Percentiles rank a stretch among this genome's conserved stretches.
Conservation (phyloP, 1,284 basidiomycete genomes). For the Trichosporon sp. region DNA sequence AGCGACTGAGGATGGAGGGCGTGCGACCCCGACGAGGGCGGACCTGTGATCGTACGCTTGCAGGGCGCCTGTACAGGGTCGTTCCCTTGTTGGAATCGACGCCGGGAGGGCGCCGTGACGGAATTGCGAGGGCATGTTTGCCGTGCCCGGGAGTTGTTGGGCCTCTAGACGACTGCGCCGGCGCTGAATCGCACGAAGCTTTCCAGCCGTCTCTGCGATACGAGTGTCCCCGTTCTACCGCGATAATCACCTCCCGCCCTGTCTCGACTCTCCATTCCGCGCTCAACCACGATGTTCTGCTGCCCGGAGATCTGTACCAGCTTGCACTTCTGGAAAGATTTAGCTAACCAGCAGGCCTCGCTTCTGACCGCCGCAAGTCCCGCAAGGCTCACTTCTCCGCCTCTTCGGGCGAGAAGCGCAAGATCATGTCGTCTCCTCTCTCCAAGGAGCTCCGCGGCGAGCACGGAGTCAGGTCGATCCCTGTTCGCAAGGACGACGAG, state of each 20-base stretch:
- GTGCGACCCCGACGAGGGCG: neutral
- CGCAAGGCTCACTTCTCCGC: slow-evolving; percentile 95
- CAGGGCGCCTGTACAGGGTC: neutral
- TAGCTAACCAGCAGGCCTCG: slow-evolving; percentile 38
- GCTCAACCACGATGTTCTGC: neutral
- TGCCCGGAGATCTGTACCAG: neutral
- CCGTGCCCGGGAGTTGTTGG: too few relatives aligned
- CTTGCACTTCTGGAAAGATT: neutral
- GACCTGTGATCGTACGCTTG: neutral
- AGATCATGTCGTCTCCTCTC: slow-evolving; percentile 95
- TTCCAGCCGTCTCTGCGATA: too few relatives aligned
- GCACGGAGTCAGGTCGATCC: slow-evolving; percentile 89
- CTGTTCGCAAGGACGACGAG: slow-evolving; percentile 97
- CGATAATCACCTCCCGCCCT: too few relatives aligned
- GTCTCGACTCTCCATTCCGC: too few relatives aligned
- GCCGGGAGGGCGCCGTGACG: too few relatives aligned
- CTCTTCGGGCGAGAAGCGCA: slow-evolving; percentile 87
- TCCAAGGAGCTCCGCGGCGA: slow-evolving; percentile 92
- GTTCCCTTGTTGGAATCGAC: too few relatives aligned
- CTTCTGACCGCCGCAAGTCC: slow-evolving; percentile 74
- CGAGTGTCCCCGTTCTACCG: too few relatives aligned
- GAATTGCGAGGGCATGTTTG: neutral
- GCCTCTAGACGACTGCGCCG: too few relatives aligned
- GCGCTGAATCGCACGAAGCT: too few relatives aligned
- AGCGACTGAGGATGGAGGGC: neutral